These are phyloP conservation scores for Heliocybe sulcata DNA, from an alignment of 1,284 basidiomycete species.

Conservation along the genomic window DNA sequence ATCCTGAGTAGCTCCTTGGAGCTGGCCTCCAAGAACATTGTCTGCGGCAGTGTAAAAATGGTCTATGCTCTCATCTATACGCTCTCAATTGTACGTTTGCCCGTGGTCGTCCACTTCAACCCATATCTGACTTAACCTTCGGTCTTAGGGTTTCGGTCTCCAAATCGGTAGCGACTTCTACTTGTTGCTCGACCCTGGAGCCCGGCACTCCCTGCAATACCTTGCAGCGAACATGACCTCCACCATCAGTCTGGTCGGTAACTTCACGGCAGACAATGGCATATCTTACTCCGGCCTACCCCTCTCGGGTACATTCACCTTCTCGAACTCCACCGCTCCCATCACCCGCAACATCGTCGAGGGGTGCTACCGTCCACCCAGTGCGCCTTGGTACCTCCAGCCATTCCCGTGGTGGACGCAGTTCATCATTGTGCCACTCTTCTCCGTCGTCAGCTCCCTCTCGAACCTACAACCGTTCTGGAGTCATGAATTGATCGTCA, in stretches of 20 bases:
- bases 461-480: constrained; percentile 72
- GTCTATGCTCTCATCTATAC: constrained; percentile 88
- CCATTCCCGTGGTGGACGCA: constrained; percentile 73
- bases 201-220: constrained; percentile 44
- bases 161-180: constrained; percentile 86
- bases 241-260: constrained; percentile 52
- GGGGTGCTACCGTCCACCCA: constrained; percentile 64
- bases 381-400: constrained; percentile 72
- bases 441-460: constrained; percentile 68
- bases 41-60: constrained; percentile 86
- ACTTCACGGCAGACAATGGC: constrained; percentile 59
- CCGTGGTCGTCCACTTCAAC: neutral
- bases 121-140: neutral
- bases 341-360: constrained; percentile 37
- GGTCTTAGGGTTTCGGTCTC: constrained; percentile 65
- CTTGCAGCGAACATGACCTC: constrained; percentile 43
- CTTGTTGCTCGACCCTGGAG: constrained; percentile 63
- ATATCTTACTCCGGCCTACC: constrained; percentile 32
- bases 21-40: constrained; percentile 82
- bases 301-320: constrained; percentile 68
- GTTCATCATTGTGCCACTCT: constrained; percentile 77
- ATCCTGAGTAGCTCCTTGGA: constrained; percentile 82
- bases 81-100: constrained; percentile 48
- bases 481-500: constrained; percentile 68
- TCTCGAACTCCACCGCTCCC: constrained; percentile 46